A percentile compares a stretch with the other conserved stretches of the same genome.
Conservation (phyloP, 345 rosid genomes). For the Aurinia saxatilis region DNA sequence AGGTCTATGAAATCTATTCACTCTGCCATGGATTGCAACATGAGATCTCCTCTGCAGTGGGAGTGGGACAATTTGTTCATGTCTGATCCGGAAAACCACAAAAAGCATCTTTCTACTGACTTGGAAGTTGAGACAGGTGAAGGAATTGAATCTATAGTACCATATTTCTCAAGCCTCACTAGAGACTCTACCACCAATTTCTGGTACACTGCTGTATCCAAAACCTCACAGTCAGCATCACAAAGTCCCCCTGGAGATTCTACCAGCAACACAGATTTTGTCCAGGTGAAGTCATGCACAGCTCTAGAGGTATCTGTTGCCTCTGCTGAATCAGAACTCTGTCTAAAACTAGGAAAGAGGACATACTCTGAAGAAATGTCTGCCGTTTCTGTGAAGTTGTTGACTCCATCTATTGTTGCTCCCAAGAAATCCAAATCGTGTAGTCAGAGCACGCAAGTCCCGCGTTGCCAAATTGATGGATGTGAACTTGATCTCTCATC, state of each 20-base stretch:
- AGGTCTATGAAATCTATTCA: slow-evolving; percentile 35
- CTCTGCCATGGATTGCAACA: slow-evolving; percentile 73
- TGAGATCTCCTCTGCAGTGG: slow-evolving; percentile 53
- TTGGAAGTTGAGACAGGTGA: slow-evolving; percentile 57
- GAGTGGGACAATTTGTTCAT: slow-evolving; percentile 70
- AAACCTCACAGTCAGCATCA: slow-evolving; percentile 11
- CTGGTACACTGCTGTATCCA: slow-evolving; percentile 50
- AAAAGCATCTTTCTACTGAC: slow-evolving; percentile 36
- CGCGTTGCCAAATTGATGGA: slow-evolving; percentile 75
- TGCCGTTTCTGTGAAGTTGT: slow-evolving; percentile 27
- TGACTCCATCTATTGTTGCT: slow-evolving; percentile 36
- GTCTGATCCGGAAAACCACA: slow-evolving; percentile 45
- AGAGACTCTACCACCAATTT: slow-evolving; percentile 56
- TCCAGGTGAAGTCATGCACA: slow-evolving; percentile 17
- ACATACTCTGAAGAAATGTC: slow-evolving; percentile 62
- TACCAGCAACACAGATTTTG: slow-evolving; percentile 23
- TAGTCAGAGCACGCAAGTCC: slow-evolving; percentile 41
- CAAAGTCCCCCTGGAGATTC: slow-evolving; percentile 25
- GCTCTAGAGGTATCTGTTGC: slow-evolving; percentile 16
- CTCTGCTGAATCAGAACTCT: slow-evolving; percentile 27
- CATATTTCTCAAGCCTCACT: slow-evolving; percentile 39
- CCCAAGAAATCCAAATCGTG: slow-evolving; percentile 57
- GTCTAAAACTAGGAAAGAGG: slow-evolving; percentile 29
- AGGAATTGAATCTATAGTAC: slow-evolving; percentile 48
- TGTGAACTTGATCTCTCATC: slow-evolving; percentile 50